Percentiles rank a stretch among this genome's conserved stretches.
Evolutionary conservation across 2,329 filamentous ascomycete species (phyloP).

Genomic region (Colletotrichum abscissum): DNA sequence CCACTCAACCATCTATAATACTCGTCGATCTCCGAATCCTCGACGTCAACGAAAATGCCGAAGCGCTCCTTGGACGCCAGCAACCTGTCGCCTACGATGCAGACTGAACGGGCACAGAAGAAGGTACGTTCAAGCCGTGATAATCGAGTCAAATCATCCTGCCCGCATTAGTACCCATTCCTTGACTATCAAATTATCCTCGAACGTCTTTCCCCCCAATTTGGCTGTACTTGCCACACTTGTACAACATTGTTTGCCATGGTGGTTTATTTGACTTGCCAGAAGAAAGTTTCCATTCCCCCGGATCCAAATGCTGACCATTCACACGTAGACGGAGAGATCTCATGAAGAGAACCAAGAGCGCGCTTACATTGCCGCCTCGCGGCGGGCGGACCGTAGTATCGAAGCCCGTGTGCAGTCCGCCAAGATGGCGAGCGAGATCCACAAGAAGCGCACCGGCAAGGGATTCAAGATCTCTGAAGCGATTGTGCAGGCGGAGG

Average conservation of each 20-base stretch:
- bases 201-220: too few relatives aligned
- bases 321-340: slow-evolving; percentile 69
- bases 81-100: slow-evolving; percentile 42
- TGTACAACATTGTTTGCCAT: not conserved
- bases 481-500: slow-evolving; percentile 82
- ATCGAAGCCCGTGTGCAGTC: slow-evolving; percentile 90
- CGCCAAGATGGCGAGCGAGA: slow-evolving; percentile 86
- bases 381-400: slow-evolving; percentile 85
- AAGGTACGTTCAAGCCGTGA: slow-evolving; percentile 41
- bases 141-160: not conserved
- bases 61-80: slow-evolving; percentile 50
- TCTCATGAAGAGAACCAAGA: slow-evolving; percentile 87
- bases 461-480: slow-evolving; percentile 84
- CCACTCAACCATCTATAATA: slow-evolving; percentile 12
- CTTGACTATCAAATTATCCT: not conserved
- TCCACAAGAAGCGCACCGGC: slow-evolving; percentile 88
- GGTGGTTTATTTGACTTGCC: too few relatives aligned
- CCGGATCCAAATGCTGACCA: not conserved
- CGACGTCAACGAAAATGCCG: slow-evolving; percentile 45
- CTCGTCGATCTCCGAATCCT: slow-evolving; percentile 13
- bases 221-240: not conserved
- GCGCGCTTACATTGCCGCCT: slow-evolving; percentile 92
- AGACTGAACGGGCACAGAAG: slow-evolving; percentile 42
- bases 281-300: not conserved
- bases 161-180: not conserved